A percentile compares a stretch with the other conserved stretches of the same genome.
Conservation (phyloP, 129 eudicot species). For the Deinandra increscens region DNA sequence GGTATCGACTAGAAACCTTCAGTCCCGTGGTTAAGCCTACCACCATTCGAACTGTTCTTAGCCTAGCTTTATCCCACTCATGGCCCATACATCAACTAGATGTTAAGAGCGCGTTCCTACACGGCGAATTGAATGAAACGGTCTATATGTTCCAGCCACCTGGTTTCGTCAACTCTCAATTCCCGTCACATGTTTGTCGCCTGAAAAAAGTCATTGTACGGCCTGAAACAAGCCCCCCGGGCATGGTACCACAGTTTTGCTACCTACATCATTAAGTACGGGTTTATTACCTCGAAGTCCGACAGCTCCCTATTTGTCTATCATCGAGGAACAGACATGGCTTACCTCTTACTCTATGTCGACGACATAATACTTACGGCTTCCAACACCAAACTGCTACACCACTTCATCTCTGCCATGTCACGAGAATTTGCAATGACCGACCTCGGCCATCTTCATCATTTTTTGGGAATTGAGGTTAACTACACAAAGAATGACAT, state of each 20-base stretch:
- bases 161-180: neutral
- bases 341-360: neutral
- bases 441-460: neutral
- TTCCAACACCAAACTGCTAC: no score
- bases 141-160: neutral
- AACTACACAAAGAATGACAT: neutral
- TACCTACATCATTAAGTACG: neutral
- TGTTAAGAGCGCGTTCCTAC: no score
- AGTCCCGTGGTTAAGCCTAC: no score
- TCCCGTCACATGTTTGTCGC: neutral
- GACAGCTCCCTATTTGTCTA: neutral
- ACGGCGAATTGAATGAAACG: no score
- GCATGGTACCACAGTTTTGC: neutral
- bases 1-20: no score
- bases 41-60: no score
- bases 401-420: neutral
- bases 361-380: neutral
- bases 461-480: no score
- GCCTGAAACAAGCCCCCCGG: neutral
- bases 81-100: neutral
- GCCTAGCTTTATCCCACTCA: neutral
- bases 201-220: neutral
- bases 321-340: neutral
- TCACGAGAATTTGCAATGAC: neutral
- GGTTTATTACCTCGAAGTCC: neutral